These are phyloP conservation scores for Fusarium sp. DNA, from an alignment of 2,329 filamentous ascomycete species.

Conservation along the genomic window DNA sequence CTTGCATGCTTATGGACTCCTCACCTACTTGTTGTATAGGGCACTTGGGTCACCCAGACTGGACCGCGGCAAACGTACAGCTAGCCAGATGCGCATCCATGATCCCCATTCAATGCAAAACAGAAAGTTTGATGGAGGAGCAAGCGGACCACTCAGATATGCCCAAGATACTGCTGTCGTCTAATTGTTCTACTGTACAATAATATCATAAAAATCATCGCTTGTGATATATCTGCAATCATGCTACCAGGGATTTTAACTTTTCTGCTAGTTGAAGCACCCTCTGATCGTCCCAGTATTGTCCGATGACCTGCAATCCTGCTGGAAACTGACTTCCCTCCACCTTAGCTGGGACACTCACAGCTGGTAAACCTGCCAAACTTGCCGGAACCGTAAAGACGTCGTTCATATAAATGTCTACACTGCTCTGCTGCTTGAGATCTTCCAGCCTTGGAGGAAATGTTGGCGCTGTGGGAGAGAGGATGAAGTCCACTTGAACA, in stretches of 20 bases:
- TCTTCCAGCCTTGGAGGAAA: constrained; percentile 71
- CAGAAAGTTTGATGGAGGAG: background rate
- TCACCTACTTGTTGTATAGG: background rate
- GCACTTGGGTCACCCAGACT: too few species aligned
- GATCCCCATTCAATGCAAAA: background rate
- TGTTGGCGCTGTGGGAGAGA: constrained; percentile 87
- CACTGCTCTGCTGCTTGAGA: constrained; percentile 60
- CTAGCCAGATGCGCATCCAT: background rate
- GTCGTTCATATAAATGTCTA: constrained; percentile 91
- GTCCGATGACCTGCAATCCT: constrained; percentile 81
- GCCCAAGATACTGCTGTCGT: background rate
- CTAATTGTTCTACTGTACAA: constrained; percentile 27
- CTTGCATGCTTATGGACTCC: background rate
- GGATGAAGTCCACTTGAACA: constrained; percentile 79
- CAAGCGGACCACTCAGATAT: background rate
- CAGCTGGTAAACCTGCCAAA: constrained; percentile 86
- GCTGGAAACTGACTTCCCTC: constrained; percentile 46
- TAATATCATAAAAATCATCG: constrained; percentile 21
- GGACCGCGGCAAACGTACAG: background rate
- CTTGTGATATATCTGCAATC: constrained; percentile 9
- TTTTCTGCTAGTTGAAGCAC: constrained; percentile 66
- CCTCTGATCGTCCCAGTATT: constrained; percentile 77
- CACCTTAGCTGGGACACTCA: constrained; percentile 73
- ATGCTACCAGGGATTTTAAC: constrained; percentile 46
- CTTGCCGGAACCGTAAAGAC: constrained; percentile 96